These are phyloP conservation scores for Myxozyma lipomycoides DNA, from an alignment of 805 yeast genomes.

Conservation along the genomic window DNA sequence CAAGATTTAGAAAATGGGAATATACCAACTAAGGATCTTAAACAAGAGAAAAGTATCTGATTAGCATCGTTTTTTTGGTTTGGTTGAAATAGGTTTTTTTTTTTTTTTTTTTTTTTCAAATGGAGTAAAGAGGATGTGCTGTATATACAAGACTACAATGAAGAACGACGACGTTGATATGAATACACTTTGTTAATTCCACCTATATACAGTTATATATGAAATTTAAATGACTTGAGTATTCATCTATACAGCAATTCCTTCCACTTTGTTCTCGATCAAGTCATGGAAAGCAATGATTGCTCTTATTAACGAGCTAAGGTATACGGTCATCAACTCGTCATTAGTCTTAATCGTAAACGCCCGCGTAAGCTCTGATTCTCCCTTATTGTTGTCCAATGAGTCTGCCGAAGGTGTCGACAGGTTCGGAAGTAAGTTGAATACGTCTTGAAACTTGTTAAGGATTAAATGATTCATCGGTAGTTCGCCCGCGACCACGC, in stretches of 20 bases:
- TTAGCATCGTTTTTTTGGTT: too few species aligned
- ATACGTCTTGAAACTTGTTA: conserved; percentile 91
- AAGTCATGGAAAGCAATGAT: conserved; percentile 95
- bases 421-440: conserved; percentile 85
- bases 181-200: too few species aligned
- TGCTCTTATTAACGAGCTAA: conserved; percentile 84
- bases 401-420: conserved; percentile 34
- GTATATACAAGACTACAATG: too few species aligned
- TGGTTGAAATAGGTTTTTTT: too few species aligned
- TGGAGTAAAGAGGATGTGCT: too few species aligned
- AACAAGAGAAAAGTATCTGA: too few species aligned
- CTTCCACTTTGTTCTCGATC: conserved; percentile 87
- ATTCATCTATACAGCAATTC: neutral
- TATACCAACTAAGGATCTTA: too few species aligned
- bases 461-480: conserved; percentile 88
- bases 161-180: too few species aligned
- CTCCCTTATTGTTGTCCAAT: conserved; percentile 14
- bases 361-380: conserved; percentile 64
- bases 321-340: conserved; percentile 89
- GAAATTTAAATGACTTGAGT: too few species aligned
- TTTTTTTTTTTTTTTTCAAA: too few species aligned
- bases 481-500: conserved; percentile 63
- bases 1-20: too few species aligned
- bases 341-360: conserved; percentile 92
- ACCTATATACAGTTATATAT: neutral